Conservation (phyloP, 495 filamentous ascomycete genomes). For the Geoglossum glabrum region DNA sequence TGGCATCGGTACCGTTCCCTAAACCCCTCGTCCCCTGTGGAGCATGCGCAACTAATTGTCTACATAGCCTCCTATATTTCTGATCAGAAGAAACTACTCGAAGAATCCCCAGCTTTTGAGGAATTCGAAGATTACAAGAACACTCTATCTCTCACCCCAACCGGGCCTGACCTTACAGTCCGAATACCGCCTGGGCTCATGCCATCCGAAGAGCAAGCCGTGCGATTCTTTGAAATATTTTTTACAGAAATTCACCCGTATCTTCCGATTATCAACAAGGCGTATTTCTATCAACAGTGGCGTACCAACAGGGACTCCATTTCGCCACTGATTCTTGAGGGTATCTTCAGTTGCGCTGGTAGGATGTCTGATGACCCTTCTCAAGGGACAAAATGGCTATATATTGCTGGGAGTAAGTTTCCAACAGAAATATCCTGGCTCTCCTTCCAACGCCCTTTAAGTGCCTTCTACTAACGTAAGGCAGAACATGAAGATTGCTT, state of each 20-base stretch:
- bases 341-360: conserved; percentile 85
- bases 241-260: conserved; percentile 90
- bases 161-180: conserved; percentile 51
- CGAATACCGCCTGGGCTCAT: conserved; percentile 88
- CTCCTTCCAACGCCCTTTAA: background rate
- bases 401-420: conserved; percentile 66
- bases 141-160: conserved; percentile 40
- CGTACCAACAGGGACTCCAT: conserved; percentile 65
- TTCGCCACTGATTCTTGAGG: conserved; percentile 80
- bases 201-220: conserved; percentile 66
- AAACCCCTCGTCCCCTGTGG: background rate
- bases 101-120: conserved; percentile 57
- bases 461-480: background rate
- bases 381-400: conserved; percentile 85
- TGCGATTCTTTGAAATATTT: conserved; percentile 81
- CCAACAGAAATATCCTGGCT: background rate
- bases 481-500: conserved; percentile 86
- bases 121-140: conserved; percentile 47
- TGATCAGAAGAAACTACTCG: conserved; percentile 43
- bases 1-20: conserved; percentile 51
- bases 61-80: conserved; percentile 64
- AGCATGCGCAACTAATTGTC: background rate
- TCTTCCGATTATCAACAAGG: conserved; percentile 76
- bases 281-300: conserved; percentile 83
- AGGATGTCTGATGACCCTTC: conserved; percentile 63